Base-by-base conservation (phyloP, 805 yeast species). In the Metschnikowia dekortorum region DNA sequence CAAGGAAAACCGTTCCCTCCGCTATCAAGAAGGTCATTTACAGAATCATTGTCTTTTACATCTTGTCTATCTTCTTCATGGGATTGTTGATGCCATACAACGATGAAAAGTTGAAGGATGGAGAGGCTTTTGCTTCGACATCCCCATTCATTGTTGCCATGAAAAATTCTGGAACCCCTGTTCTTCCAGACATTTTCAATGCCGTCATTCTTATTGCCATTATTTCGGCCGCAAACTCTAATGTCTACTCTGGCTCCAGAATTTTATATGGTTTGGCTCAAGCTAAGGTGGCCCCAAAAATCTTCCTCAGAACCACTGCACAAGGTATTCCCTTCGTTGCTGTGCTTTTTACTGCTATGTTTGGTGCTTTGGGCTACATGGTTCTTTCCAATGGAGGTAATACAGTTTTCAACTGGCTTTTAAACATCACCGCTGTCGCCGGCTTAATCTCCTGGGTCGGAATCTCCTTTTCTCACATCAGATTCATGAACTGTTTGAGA, bases 141-240 rank as follows among this genome's bases (percentile, higher is more conserved):
- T 85, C 91, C 29, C 92, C 92, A 16, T 86, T 85, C 62, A 77
- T 86, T 54, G 78, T 86, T 64, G 88, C 92, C 37, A 83, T 86
- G 61, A 66, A 74, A 52, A 84, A 83, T 67, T 77, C 84, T 4
- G 89, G 89, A 32, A 85, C 90, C 18, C 51, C 51, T 18, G 76
- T 83, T 2, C 69, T 86, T 52, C 88, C 90, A 42, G 76, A 80
- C 61, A 82, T 86, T 48, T 83, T 86, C 67, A 86, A 86, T 63
- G 91, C 85, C 14, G 84, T 85, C 47, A 81, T 86, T 53, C 63
- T 86, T 43, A 57, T 77, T 22, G 83, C 91, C 14, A 79, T 85
- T 50, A 75, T 84, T 44, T 85, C 91, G n/a, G 90, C 92, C 29
- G 92, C 84, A 63, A 86, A 86, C 70, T 84, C 90, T 11, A 83